Evolutionary conservation across 2,329 filamentous ascomycete genomes (phyloP), one percentile per base, ranked within the genome.

Genomic region (Fusarium protoensiforme): DNA sequence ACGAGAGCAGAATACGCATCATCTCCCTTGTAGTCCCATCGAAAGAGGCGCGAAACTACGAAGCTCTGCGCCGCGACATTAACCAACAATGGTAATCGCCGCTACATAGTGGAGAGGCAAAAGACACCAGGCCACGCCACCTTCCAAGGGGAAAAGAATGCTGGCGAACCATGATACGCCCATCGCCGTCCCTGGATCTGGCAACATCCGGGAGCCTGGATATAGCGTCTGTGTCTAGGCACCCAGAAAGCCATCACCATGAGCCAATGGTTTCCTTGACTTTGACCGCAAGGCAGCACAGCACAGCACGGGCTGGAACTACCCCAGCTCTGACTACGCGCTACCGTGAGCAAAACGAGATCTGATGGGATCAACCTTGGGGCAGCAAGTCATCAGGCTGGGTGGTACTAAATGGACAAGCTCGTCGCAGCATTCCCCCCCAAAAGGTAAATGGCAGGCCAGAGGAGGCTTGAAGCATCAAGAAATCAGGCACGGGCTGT

Each of bases 351-450:
- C n/a, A 57, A 16, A 59, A 39, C 41, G 58, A n/a, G 35, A 57
- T 31, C 36, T 24, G 46, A 54, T 24, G 61, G 67, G 29, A 58
- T 71, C 59, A 43, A 58, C 22, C 54, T 27, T 29, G 35, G 27
- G 4, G 7, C 5, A 36, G 39, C 22, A 56, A 53, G 16, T 61
- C 29, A 22, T n/a, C 16, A 35, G 41, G 35, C 33, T 36, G n/a
- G 35, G 65, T 66, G 62, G 59, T 41, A 53, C 35, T 27, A 10
- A 43, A 53, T 4, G 27, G 63, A 70, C 64, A 73, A 65, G 69
- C 69, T 75, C 68, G 39, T 27, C 39, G 61, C 58, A 64, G 53
- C 69, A 76, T 75, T 67, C 61, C 57, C 31, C n/a, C 61, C 31
- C 24, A 35, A 74, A 61, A 27, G n/a, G 36, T 20, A 46, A 27